These are phyloP conservation scores for Didymellaceae sp. DNA, from an alignment of 2,329 filamentous ascomycete genomes.

Conservation along the genomic window DNA sequence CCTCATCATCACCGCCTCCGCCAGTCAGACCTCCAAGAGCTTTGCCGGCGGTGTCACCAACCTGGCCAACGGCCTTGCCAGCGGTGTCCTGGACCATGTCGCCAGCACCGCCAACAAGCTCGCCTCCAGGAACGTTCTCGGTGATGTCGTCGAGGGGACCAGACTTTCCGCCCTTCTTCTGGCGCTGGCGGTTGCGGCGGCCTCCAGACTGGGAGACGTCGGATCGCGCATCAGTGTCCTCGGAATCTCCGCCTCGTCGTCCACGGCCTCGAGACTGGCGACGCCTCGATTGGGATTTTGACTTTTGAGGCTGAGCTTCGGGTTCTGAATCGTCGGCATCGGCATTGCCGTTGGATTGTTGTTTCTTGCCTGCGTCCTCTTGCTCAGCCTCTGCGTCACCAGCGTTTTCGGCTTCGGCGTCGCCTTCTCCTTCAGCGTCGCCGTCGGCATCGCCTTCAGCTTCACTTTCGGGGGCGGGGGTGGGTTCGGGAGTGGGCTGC, in stretches of 20 bases:
- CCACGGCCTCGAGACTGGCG: conserved; percentile 59
- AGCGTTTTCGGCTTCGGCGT: conserved; percentile 15
- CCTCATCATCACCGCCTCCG: conserved; percentile 45
- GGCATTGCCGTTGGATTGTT: conserved; percentile 42
- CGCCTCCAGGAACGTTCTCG: conserved; percentile 60
- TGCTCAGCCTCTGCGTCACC: conserved; percentile 49
- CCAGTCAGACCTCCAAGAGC: conserved; percentile 58
- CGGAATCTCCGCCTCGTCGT: conserved; percentile 54
- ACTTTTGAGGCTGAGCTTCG: conserved; percentile 48
- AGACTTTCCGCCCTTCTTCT: conserved; percentile 56
- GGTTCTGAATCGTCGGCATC: conserved; percentile 55
- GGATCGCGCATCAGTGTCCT: conserved; percentile 62
- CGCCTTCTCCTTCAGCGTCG: conserved; percentile 11
- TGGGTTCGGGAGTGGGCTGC: conserved; percentile 56
- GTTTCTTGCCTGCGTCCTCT: conserved; percentile 49
- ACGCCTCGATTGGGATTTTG: conserved; percentile 54
- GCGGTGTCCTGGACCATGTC: conserved; percentile 65
- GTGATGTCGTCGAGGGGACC: conserved; percentile 63
- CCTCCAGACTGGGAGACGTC: conserved; percentile 61
- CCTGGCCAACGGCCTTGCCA: conserved; percentile 58
- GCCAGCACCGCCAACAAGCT: conserved; percentile 59
- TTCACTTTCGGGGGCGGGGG: conserved; percentile 54
- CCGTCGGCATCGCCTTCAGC: conserved; percentile 51
- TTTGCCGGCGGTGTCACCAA: conserved; percentile 52
- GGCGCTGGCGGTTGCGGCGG: conserved; percentile 62